Conservation (phyloP, 2,329 filamentous ascomycete genomes). For the Fusarium ramigenum region DNA sequence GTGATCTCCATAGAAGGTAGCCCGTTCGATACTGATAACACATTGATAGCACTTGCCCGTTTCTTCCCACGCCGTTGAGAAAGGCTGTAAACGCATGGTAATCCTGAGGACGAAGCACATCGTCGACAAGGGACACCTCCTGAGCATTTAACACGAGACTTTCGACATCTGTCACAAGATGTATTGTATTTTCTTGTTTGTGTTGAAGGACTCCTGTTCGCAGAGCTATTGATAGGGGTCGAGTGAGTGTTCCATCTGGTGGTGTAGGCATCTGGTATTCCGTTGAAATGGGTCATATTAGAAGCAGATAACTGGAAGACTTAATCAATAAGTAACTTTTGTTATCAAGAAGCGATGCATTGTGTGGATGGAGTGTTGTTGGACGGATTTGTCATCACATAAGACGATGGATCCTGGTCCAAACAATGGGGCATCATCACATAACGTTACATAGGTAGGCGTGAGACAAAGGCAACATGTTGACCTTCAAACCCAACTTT, state of each 20-base stretch:
- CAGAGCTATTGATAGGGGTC: not conserved
- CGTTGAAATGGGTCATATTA: not conserved
- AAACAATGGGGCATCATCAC: not conserved
- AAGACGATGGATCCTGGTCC: not conserved
- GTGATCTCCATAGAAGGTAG: not conserved
- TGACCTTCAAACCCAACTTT: not conserved
- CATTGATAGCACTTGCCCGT: not conserved
- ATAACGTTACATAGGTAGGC: not conserved
- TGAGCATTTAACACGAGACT: slow-evolving; percentile 8
- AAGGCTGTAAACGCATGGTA: not conserved
- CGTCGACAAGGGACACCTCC: not conserved
- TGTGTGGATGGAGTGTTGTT: not conserved
- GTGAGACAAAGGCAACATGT: not conserved
- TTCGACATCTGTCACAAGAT: slow-evolving; percentile 16
- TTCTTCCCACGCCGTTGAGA: slow-evolving; percentile 11
- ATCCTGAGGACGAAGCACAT: not conserved
- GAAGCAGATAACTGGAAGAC: not conserved
- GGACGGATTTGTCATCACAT: not conserved
- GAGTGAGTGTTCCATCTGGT: not conserved
- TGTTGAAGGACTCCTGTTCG: not conserved
- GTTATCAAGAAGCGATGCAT: not conserved
- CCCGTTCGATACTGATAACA: not conserved
- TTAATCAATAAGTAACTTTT: not conserved
- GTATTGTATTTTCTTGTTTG: not conserved
- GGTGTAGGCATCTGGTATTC: not conserved